phyloP scores from a whole-genome alignment of 768 basidiomycete genomes.

The Calocybe gangraenosa region DNA sequence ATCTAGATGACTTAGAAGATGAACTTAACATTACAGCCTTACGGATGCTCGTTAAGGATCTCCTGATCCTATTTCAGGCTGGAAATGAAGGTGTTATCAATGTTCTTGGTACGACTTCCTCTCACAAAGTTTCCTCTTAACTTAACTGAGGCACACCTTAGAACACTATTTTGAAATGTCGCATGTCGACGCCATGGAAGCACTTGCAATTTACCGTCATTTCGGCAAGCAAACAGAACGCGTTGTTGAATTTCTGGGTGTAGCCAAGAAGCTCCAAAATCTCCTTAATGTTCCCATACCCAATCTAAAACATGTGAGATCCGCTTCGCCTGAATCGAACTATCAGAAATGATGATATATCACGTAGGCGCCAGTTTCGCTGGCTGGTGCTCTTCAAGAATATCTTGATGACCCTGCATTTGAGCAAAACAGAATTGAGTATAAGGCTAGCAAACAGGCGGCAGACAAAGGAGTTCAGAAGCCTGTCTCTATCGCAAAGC shows the following conservation, averaged over 20 bases:
- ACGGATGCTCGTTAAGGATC: conserved; percentile 93
- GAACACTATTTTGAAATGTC: conserved; percentile 99
- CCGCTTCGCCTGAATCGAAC: neutral
- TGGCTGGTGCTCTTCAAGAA: conserved; percentile 92
- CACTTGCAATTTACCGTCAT: conserved; percentile 83
- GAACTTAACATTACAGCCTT: conserved; percentile 86
- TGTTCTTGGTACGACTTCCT: conserved; percentile 54
- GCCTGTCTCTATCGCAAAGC: conserved; percentile 11
- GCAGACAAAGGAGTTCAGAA: conserved; percentile 38
- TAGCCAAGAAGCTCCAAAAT: conserved; percentile 91
- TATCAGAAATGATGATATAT: neutral
- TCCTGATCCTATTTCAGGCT: conserved; percentile 92
- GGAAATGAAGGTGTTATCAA: conserved; percentile 94
- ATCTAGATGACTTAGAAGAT: conserved; percentile 89
- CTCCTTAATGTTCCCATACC: conserved; percentile 92
- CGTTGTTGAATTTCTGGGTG: conserved; percentile 88
- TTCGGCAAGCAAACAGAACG: conserved; percentile 93
- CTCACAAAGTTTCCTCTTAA: neutral
- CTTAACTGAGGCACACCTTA: conserved; percentile 18
- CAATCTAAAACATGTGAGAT: conserved; percentile 80
- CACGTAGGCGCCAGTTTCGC: conserved; percentile 81
- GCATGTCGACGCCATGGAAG: conserved; percentile 81
- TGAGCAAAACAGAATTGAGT: conserved; percentile 91
- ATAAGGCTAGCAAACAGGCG: conserved; percentile 74
- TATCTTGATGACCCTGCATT: conserved; percentile 97